A percentile compares a stretch with the other conserved stretches of the same genome.
These are phyloP conservation scores for Hibiscus tridactylites DNA, from an alignment of 345 rosid genomes.

Conservation along the genomic window DNA sequence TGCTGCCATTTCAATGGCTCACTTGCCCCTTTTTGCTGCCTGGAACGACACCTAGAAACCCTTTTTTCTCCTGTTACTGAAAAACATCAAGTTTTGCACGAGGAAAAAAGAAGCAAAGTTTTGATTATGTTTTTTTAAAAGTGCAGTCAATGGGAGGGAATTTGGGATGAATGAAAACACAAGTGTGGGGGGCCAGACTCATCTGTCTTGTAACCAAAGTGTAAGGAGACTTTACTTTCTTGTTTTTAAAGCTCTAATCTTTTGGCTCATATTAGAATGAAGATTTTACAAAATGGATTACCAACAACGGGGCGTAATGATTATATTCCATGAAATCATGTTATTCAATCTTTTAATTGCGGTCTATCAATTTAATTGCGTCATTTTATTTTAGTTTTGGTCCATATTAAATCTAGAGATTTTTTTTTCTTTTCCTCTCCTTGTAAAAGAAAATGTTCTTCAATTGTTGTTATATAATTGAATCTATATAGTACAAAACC, in stretches of 20 bases:
- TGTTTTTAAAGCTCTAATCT: constrained; percentile 20
- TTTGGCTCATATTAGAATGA: constrained; percentile 21
- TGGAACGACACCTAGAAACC: constrained; percentile 51
- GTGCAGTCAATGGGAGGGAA: constrained; percentile 6
- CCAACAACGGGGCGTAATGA: too few species aligned
- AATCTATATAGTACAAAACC: too few species aligned
- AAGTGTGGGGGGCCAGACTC: constrained; percentile 15
- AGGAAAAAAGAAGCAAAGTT: constrained; percentile 5
- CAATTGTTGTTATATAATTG: too few species aligned
- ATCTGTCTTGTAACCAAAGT: constrained; percentile 31
- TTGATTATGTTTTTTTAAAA: constrained; percentile 9
- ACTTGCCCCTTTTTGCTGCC: constrained; percentile 63
- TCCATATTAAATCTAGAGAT: too few species aligned
- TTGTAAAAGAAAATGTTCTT: too few species aligned
- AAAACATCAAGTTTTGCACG: constrained; percentile 13
- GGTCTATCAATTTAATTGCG: too few species aligned
- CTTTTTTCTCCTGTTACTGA: background rate
- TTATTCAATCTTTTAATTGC: constrained; percentile 10
- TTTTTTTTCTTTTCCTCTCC: too few species aligned
- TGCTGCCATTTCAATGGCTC: constrained; percentile 41
- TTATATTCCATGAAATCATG: background rate
- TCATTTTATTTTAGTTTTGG: too few species aligned
- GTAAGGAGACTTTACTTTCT: constrained; percentile 19
- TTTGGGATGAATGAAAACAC: constrained; percentile 8
- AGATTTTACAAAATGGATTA: background rate